phyloP scores from a whole-genome alignment of 768 basidiomycete species.

The Megacollybia marginata region DNA sequence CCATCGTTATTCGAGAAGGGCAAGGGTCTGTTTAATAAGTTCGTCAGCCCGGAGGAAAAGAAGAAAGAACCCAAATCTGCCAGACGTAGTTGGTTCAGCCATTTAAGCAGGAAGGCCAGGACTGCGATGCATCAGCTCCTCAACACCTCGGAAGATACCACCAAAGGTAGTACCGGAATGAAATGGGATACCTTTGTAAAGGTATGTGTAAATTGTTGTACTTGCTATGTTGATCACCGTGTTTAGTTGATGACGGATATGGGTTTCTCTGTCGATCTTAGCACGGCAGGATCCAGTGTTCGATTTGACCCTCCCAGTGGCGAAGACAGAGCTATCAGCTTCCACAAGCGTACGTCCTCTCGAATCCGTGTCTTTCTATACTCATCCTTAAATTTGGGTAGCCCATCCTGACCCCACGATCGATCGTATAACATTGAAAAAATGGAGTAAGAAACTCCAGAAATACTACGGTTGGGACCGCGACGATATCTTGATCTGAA shows the following conservation, averaged over 20 bases:
- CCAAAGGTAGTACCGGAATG: constrained; percentile 49
- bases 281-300: constrained; percentile 77
- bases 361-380: neutral
- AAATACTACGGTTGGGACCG: constrained; percentile 61
- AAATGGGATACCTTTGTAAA: constrained; percentile 77
- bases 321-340: constrained; percentile 50
- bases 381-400: constrained; percentile 18
- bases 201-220: constrained; percentile 27
- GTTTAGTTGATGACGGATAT: constrained; percentile 67
- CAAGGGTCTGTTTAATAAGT: constrained; percentile 43
- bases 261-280: constrained; percentile 68
- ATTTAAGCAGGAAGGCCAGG: constrained; percentile 50
- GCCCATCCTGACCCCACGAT: constrained; percentile 73
- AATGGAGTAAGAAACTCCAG: constrained; percentile 53
- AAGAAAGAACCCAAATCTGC: constrained; percentile 29
- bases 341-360: constrained; percentile 63
- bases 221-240: neutral
- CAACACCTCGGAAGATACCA: constrained; percentile 46
- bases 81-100: constrained; percentile 47
- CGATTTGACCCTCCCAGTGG: constrained; percentile 69
- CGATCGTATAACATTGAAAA: constrained; percentile 37
- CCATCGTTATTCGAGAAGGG: constrained; percentile 40
- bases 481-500: constrained; percentile 27
- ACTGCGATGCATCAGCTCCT: constrained; percentile 61
- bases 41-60: constrained; percentile 28